These are phyloP conservation scores for Liquidambar formosana DNA, from an alignment of 164 flowering plant genomes.

Conservation along the genomic window DNA sequence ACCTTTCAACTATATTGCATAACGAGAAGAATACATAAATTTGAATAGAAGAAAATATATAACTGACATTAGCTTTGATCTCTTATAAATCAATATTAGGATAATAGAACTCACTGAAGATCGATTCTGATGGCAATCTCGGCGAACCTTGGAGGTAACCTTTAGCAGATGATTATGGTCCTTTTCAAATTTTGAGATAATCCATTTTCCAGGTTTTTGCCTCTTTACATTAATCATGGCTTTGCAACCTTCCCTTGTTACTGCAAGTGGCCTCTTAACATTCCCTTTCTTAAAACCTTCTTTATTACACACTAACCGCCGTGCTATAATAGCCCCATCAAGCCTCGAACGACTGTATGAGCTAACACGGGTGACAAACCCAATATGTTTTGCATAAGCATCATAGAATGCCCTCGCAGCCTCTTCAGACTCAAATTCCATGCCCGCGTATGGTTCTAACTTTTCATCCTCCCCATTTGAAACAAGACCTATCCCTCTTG, in stretches of 20 bases:
- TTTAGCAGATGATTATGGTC: conserved; percentile 1
- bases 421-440: conserved; percentile 1
- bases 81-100: background rate
- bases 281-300: conserved; percentile 4
- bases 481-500: background rate
- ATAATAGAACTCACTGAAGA: conserved; percentile 1
- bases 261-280: conserved; percentile 8
- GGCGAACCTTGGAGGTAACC: conserved; percentile 4
- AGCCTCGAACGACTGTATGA: conserved; percentile 5
- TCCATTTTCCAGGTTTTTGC: conserved; percentile 6
- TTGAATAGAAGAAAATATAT: background rate
- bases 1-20: background rate
- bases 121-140: conserved; percentile 3
- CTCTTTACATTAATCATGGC: conserved; percentile 7
- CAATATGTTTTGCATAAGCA: conserved; percentile 7
- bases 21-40: background rate
- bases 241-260: conserved; percentile 10
- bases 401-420: conserved; percentile 5
- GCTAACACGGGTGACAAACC: conserved; percentile 9
- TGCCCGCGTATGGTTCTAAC: conserved; percentile 7
- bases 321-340: background rate
- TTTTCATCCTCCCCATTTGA: background rate
- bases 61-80: too few species aligned
- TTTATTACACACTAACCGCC: background rate
- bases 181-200: conserved; percentile 5